Conservation (phyloP, 805 yeast species). For the Cephaloascus fragrans region DNA sequence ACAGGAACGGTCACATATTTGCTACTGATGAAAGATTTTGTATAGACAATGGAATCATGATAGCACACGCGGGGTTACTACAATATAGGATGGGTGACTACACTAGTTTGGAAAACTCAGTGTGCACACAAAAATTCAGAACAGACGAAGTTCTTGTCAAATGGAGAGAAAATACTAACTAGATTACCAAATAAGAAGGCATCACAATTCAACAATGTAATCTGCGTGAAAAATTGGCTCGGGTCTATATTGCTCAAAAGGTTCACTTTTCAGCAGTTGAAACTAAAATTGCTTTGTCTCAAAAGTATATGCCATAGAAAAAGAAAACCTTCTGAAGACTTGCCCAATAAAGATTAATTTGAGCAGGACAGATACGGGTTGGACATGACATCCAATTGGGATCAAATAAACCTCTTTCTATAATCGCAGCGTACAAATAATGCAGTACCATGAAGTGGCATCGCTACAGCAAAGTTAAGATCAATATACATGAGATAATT, state of each 20-base stretch:
- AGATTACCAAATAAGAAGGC: too few species aligned
- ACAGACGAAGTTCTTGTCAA: constrained; percentile 87
- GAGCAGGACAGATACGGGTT: constrained; percentile 1
- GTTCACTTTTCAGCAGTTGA: neutral
- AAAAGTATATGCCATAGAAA: neutral
- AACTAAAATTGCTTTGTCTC: neutral
- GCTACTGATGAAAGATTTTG: constrained; percentile 97
- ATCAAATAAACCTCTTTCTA: too few species aligned
- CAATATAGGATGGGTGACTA: constrained; percentile 77
- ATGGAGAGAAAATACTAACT: constrained; percentile 66
- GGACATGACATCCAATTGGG: too few species aligned
- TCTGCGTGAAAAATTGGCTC: neutral
- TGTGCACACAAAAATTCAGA: constrained; percentile 87
- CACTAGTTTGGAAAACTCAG: constrained; percentile 52
- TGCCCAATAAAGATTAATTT: neutral
- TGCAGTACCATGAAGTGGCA: too few species aligned
- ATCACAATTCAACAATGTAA: neutral
- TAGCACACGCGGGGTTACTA: constrained; percentile 93
- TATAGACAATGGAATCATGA: constrained; percentile 97
- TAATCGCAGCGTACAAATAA: too few species aligned
- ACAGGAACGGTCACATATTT: constrained; percentile 78
- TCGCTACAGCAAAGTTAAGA: too few species aligned
- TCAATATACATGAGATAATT: neutral
- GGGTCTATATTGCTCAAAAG: neutral
- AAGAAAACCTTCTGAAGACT: constrained; percentile 1